These are phyloP conservation scores for Fusarium napiforme DNA, from an alignment of 2,329 filamentous ascomycete genomes.

Conservation along the genomic window DNA sequence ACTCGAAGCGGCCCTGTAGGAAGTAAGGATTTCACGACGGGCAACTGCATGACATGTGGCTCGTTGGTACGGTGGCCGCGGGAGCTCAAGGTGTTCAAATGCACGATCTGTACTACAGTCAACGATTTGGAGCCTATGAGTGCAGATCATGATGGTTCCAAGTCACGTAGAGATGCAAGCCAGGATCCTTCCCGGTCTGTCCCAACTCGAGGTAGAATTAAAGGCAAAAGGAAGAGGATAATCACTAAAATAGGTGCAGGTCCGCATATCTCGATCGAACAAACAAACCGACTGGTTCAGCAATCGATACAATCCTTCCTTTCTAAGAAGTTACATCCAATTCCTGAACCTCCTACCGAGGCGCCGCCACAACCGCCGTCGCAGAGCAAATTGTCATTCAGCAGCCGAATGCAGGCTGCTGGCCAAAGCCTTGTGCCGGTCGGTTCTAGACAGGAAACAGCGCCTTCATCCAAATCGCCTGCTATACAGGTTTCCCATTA, in stretches of 20 bases:
- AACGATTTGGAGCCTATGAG: conserved; percentile 71
- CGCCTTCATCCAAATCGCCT: conserved; percentile 24
- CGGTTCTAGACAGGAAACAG: conserved; percentile 9
- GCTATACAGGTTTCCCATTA: conserved; percentile 41
- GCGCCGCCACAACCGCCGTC: conserved; percentile 18
- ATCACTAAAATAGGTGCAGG: conserved; percentile 35
- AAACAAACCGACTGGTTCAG: conserved; percentile 48
- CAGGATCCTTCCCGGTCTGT: conserved; percentile 22
- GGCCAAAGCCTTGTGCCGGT: conserved; percentile 9
- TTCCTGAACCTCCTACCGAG: conserved; percentile 27
- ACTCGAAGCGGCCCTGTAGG: conserved; percentile 49
- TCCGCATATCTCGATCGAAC: conserved; percentile 49
- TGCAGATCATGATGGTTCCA: conserved; percentile 32
- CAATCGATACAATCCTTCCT: conserved; percentile 50
- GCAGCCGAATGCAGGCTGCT: conserved; percentile 32
- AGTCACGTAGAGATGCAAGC: conserved; percentile 38
- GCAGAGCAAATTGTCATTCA: conserved; percentile 35
- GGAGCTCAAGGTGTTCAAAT: conserved; percentile 79
- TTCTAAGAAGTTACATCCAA: conserved; percentile 38
- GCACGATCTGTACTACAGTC: conserved; percentile 84
- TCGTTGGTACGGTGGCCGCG: conserved; percentile 83
- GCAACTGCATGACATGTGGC: conserved; percentile 87
- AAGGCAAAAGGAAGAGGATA: background rate
- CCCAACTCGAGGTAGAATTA: conserved; percentile 32
- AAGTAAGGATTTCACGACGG: conserved; percentile 71